Percentiles rank a stretch among this genome's conserved stretches.
Conservation (phyloP, 2,329 filamentous ascomycete species). For the Apiospora marii region DNA sequence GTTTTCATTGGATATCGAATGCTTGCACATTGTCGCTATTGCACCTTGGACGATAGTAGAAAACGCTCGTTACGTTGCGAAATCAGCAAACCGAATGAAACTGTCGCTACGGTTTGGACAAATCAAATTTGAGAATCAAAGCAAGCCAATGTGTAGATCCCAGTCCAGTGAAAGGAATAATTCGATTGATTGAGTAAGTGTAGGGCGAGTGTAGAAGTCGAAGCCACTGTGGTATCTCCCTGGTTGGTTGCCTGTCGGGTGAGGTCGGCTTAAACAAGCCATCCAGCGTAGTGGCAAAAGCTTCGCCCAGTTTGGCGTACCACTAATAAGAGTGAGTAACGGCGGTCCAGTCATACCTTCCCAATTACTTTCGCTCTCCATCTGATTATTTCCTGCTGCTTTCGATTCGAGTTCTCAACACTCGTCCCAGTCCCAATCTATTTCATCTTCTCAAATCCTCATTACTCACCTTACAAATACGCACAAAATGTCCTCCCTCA, state of each 20-base stretch:
- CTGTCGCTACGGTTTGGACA: too few relatives aligned
- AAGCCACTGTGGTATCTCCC: not conserved
- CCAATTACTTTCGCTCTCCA: not conserved
- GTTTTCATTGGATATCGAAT: not conserved
- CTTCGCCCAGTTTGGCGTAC: slow-evolving; percentile 6
- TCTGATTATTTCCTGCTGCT: too few relatives aligned
- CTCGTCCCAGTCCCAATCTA: not conserved
- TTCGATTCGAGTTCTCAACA: not conserved
- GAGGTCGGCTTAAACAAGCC: slow-evolving; percentile 11
- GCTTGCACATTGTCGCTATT: not conserved
- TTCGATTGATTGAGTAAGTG: not conserved
- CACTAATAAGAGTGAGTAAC: not conserved
- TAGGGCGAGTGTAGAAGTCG: not conserved
- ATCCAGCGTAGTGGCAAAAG: slow-evolving; percentile 7
- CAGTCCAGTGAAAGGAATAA: not conserved
- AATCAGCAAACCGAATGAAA: too few relatives aligned
- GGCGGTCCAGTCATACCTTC: not conserved
- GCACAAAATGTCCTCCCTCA: slow-evolving; percentile 1
- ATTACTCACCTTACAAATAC: not conserved
- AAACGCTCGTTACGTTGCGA: not conserved
- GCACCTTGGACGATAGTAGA: not conserved
- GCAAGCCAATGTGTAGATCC: too few relatives aligned
- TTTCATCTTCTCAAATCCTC: not conserved
- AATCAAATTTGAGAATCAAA: too few relatives aligned
- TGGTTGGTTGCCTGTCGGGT: slow-evolving; percentile 18